Conservation (phyloP, 164 flowering plant species). For the Vitis riparia region DNA sequence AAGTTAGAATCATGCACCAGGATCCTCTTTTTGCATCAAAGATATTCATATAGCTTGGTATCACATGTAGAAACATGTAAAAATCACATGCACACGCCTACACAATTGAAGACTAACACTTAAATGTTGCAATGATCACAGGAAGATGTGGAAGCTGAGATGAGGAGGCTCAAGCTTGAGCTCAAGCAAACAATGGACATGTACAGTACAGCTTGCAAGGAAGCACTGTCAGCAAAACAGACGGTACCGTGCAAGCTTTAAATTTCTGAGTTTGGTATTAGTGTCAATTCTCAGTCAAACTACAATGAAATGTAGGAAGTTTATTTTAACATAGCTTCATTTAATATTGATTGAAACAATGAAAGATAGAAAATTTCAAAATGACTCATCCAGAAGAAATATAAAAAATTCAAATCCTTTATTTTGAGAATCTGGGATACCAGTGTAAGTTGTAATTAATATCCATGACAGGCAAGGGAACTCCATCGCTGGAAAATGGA, state of each 20-base stretch:
- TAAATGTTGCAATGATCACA: slow-evolving; percentile 10
- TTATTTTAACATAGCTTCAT: too few relatives aligned
- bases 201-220: slow-evolving; percentile 76
- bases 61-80: background rate
- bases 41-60: background rate
- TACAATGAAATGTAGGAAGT: background rate
- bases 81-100: background rate
- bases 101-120: background rate
- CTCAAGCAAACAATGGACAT: slow-evolving; percentile 74
- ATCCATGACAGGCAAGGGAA: slow-evolving; percentile 58
- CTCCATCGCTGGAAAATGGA: slow-evolving; percentile 83
- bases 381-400: too few relatives aligned
- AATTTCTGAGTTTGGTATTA: background rate
- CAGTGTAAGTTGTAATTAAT: background rate
- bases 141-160: slow-evolving; percentile 69
- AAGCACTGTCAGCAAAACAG: slow-evolving; percentile 68
- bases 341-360: too few relatives aligned
- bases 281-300: background rate
- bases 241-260: slow-evolving; percentile 33
- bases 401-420: too few relatives aligned
- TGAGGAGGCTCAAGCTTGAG: slow-evolving; percentile 69
- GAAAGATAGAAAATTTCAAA: too few relatives aligned
- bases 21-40: too few relatives aligned
- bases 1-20: too few relatives aligned
- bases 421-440: too few relatives aligned